Percentiles rank a stretch among this genome's conserved stretches.
These are phyloP conservation scores for Penicillium sp. DNA, from an alignment of 2,329 filamentous ascomycete species.

Conservation along the genomic window DNA sequence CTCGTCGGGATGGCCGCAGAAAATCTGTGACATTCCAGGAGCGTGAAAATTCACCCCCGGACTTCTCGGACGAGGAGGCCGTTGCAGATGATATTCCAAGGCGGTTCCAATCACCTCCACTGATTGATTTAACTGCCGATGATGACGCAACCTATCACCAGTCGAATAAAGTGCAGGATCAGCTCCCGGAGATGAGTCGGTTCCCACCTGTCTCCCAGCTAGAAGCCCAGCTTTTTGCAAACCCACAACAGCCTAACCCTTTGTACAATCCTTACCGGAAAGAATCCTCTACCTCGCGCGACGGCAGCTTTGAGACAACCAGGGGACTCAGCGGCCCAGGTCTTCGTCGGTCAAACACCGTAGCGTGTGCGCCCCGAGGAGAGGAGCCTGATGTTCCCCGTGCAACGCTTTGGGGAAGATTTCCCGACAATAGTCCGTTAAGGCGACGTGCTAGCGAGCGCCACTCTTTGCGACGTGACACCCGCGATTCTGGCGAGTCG, in stretches of 20 bases:
- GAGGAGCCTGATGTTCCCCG: neutral
- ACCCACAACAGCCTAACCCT: constrained; percentile 11
- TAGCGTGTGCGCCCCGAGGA: constrained; percentile 25
- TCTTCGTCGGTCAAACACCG: constrained; percentile 29
- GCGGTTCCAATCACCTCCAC: constrained; percentile 12
- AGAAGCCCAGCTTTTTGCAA: constrained; percentile 38
- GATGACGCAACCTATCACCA: constrained; percentile 33
- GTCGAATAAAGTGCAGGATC: constrained; percentile 27
- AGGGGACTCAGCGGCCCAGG: neutral
- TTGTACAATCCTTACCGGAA: neutral
- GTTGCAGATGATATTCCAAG: neutral
- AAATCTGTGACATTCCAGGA: constrained; percentile 24
- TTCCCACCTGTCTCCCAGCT: constrained; percentile 43
- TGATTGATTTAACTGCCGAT: constrained; percentile 36
- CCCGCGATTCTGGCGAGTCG: neutral
- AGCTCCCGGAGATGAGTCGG: constrained; percentile 28
- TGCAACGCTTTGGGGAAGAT: neutral
- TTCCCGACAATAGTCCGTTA: constrained; percentile 5
- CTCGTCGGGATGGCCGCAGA: constrained; percentile 5
- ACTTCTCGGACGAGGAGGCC: neutral
- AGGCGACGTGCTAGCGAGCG: constrained; percentile 36
- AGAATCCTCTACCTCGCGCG: neutral
- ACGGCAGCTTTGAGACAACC: neutral
- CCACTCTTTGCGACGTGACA: constrained; percentile 18
- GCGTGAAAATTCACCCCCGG: neutral